Base-by-base conservation (phyloP, 306 rosid genomes). In the Pyrus betulifolia region DNA sequence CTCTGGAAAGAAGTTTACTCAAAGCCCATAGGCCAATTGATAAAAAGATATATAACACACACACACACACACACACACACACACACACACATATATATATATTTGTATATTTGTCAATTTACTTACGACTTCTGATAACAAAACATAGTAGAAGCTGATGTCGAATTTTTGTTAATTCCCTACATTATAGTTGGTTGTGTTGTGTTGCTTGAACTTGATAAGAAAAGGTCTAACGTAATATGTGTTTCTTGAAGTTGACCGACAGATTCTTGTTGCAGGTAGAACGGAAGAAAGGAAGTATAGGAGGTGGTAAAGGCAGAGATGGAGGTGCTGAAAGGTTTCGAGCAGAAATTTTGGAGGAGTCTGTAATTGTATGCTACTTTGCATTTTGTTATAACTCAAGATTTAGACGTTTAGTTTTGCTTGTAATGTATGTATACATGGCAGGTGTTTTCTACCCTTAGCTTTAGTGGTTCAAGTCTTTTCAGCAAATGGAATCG, bases 361-460 rank as follows among this genome's bases (percentile, higher is more conserved):
- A 94, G 87, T 87, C 97, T 28, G 89, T 95, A 42, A 94, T 94
- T 81, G 98, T 92, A 94, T 69, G 87, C 71, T 54, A 77, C 51
- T 72, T 78, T 54, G 12, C 71, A 60, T 81, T 70, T 52, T 30
- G 67, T 49, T 68, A n/a, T 72, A 33, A 3, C 42, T 23, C 21
- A 75, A 71, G 60, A 45, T n/a, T 61, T 62, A 22, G 27, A 17
- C 57, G 54, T 42, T 69, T 57, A 22, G 67, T 81, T 71, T 84
- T 30, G 79, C 76, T 40, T 76, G 25, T 84, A 66, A 74, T 76
- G 79, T 79, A 30, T 81, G 59, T 81, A 70, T 69, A 74, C 72
- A 55, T 85, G 85, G 74, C 95, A 94, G 98, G 98, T 94, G 67
- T 94, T 94, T 80, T 94, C 97, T 57, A 94, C 98, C 55, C 96